A percentile compares a stretch with the other conserved stretches of the same genome.
Evolutionary conservation across 805 yeast genomes (phyloP).

Genomic region (Cyberlindnera bimundalis): DNA sequence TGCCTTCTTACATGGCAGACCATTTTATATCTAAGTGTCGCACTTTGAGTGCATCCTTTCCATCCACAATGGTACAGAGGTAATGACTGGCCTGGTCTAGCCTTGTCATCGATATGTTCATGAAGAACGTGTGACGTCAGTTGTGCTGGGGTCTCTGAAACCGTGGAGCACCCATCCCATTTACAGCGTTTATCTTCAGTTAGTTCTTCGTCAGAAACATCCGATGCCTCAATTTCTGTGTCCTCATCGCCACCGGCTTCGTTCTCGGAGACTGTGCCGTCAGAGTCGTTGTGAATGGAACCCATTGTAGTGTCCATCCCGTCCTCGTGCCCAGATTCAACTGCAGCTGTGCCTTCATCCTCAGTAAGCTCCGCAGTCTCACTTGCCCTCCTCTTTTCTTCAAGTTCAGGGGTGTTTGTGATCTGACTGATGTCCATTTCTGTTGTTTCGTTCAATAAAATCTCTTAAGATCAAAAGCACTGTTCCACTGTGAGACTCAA

Average conservation of each 20-base stretch:
- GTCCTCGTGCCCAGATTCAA: background rate
- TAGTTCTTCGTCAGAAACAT: constrained; percentile 6
- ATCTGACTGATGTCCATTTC: constrained; percentile 13
- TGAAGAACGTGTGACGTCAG: constrained; percentile 13
- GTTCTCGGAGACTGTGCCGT: constrained; percentile 9
- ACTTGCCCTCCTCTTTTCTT: background rate
- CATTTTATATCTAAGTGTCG: constrained; percentile 52
- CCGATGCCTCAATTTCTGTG: constrained; percentile 6
- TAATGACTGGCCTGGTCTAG: constrained; percentile 1
- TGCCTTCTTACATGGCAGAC: constrained; percentile 63
- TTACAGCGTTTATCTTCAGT: constrained; percentile 11
- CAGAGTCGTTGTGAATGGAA: constrained; percentile 4
- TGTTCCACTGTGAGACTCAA: too few relatives aligned
- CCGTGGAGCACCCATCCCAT: constrained; percentile 12
- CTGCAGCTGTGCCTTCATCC: background rate
- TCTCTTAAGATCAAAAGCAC: too few relatives aligned
- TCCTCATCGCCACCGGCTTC: constrained; percentile 1
- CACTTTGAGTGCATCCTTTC: constrained; percentile 53
- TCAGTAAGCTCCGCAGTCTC: constrained; percentile 2
- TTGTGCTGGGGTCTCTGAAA: background rate
- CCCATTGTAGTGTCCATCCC: background rate
- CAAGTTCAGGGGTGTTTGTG: constrained; percentile 5
- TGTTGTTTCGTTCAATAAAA: background rate
- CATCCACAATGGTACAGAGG: constrained; percentile 44
- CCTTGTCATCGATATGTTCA: constrained; percentile 12